Evolutionary conservation across 306 rosid genomes (phyloP), one percentile per base, ranked within the genome.

Genomic region (Fragaria iinumae): DNA sequence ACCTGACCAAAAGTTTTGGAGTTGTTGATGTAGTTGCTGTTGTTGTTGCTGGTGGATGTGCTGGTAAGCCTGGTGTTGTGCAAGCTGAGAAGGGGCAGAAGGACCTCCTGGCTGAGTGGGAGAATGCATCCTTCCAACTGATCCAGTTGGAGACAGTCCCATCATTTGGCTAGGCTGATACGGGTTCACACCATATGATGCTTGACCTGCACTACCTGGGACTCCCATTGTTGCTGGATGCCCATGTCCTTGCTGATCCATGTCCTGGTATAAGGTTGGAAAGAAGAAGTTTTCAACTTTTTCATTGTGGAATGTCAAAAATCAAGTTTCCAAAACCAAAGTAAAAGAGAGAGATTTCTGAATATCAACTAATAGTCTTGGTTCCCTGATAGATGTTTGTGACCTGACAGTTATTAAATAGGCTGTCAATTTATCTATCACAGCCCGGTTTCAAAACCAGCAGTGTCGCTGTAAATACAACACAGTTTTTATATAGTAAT

Each of bases 221-320:
- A 52, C 47, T 27, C 69, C 80, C 65, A 74, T 49, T 29, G 79
- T 63, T 63, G 73, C 17, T 20, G 79, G 74, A 11, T 76, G 80
- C 5, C 85, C 84, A 16, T 79, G 81, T 48, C 86, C 84, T 72
- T 84, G 86, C 70, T 83, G 88, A 78, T 88, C 92, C 95, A 90
- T 32, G 36, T 88, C 0, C 60, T 76, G 70, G 67, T 50, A 36
- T 25, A 66, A 13, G 34, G 25, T 50, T 49, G 44, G 34, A 36
- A 78, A 57, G 27, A 44, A 49, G 14, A 72, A 41, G 44, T 48
- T 69, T 41, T 65, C 21, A 4, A 34, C 20, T 5, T 14, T 12
- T 38, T 11, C 11, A 8, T 57, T 9, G 6, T 23, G 63, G 41
- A 48, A 25, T 9, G 43, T 6, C 2, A 17, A 25, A 47, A 59